Evolutionary conservation across 2,329 filamentous ascomycete species (phyloP).

Genomic region (Pyrenophora teres): DNA sequence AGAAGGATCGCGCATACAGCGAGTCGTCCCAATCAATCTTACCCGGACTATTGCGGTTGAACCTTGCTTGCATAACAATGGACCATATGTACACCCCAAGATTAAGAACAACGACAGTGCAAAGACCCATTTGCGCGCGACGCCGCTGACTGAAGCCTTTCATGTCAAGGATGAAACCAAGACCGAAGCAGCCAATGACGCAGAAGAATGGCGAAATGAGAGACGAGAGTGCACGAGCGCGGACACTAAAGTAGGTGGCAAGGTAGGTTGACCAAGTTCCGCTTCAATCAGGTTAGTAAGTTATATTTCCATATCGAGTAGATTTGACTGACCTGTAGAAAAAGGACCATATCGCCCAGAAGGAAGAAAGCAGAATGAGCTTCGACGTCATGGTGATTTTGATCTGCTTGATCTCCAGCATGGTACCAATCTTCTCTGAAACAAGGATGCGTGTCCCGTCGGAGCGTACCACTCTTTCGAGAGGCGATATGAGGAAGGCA

Average conservation of each 20-base stretch:
- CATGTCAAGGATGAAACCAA: conserved; percentile 65
- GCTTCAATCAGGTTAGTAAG: conserved; percentile 25
- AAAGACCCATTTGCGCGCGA: conserved; percentile 54
- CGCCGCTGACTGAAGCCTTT: conserved; percentile 64
- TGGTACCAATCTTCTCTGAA: conserved; percentile 49
- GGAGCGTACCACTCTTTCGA: conserved; percentile 53
- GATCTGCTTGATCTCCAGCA: conserved; percentile 49
- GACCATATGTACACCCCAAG: conserved; percentile 58
- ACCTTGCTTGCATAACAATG: conserved; percentile 53
- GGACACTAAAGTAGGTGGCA: conserved; percentile 52
- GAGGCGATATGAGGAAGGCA: conserved; percentile 53
- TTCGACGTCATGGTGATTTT: conserved; percentile 44
- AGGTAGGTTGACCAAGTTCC: conserved; percentile 55
- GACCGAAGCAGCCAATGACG: conserved; percentile 56
- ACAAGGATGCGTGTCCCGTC: conserved; percentile 53
- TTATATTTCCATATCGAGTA: not conserved
- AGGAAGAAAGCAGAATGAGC: conserved; percentile 47
- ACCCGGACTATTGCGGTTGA: conserved; percentile 48
- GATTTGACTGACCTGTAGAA: conserved; percentile 44
- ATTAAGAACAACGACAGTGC: conserved; percentile 53
- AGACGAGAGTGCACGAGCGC: conserved; percentile 52
- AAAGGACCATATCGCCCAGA: conserved; percentile 56
- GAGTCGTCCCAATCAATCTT: conserved; percentile 55
- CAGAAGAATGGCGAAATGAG: conserved; percentile 57
- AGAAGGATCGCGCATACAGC: conserved; percentile 51